Conservation (phyloP, 345 rosid genomes). For the Aethionema arabicum region DNA sequence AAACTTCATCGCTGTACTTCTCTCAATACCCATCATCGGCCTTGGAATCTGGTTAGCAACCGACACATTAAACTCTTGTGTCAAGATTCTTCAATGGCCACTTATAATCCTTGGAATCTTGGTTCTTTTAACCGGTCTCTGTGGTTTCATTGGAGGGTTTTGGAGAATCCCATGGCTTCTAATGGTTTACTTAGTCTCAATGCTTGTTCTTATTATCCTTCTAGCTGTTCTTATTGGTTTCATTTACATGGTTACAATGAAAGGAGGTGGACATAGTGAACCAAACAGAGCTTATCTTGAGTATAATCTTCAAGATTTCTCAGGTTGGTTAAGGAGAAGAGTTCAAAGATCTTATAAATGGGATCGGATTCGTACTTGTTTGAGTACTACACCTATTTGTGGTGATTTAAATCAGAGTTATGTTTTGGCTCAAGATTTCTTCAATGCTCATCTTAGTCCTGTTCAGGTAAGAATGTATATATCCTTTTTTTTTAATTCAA, state of each 20-base stretch:
- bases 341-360: slow-evolving; percentile 76
- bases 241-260: slow-evolving; percentile 70
- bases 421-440: slow-evolving; percentile 84
- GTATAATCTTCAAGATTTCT: slow-evolving; percentile 69
- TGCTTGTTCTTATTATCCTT: slow-evolving; percentile 71
- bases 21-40: slow-evolving; percentile 81
- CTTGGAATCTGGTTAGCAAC: slow-evolving; percentile 86
- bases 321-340: slow-evolving; percentile 70
- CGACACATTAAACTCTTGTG: slow-evolving; percentile 77
- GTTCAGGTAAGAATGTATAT: slow-evolving; percentile 53
- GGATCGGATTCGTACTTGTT: slow-evolving; percentile 71
- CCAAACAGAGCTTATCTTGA: slow-evolving; percentile 82
- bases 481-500: background rate
- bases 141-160: slow-evolving; percentile 82
- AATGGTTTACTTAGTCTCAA: slow-evolving; percentile 60
- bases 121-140: slow-evolving; percentile 60
- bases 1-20: slow-evolving; percentile 82
- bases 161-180: slow-evolving; percentile 89
- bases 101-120: slow-evolving; percentile 73
- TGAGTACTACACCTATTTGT: slow-evolving; percentile 63
- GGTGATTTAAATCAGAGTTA: slow-evolving; percentile 74
- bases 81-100: slow-evolving; percentile 90
- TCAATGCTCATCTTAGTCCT: slow-evolving; percentile 70
- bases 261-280: slow-evolving; percentile 73
- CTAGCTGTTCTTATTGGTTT: slow-evolving; percentile 64